phyloP scores from a whole-genome alignment of 345 rosid genomes.

The Cardiospermum halicacabum region DNA sequence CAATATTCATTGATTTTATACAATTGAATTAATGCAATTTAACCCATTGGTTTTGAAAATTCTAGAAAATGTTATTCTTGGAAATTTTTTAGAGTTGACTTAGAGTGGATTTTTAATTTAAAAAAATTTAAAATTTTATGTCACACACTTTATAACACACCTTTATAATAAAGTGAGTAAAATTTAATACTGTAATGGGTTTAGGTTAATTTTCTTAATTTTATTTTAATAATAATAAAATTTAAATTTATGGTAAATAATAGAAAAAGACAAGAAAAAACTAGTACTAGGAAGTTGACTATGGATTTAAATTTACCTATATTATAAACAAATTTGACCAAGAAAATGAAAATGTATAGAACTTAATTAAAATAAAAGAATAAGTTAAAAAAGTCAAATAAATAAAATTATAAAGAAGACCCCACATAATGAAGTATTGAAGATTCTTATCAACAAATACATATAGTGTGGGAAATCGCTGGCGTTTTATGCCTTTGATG shows the following conservation, averaged over 20 bases:
- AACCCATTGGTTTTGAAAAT: too few species aligned
- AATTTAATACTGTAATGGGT: too few species aligned
- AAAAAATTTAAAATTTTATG: too few species aligned
- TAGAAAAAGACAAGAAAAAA: background rate
- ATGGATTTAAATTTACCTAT: background rate
- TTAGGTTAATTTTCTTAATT: too few species aligned
- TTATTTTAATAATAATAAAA: too few species aligned
- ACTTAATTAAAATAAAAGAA: background rate
- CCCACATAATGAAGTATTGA: conserved; percentile 8
- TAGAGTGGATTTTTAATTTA: background rate
- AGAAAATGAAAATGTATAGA: background rate
- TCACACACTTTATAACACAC: too few species aligned
- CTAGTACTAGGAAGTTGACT: background rate
- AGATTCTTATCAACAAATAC: background rate
- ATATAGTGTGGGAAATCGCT: background rate
- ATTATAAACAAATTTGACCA: background rate
- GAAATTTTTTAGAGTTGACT: too few species aligned
- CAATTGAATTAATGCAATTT: too few species aligned
- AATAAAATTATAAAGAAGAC: background rate
- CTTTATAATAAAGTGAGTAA: too few species aligned
- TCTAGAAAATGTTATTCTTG: too few species aligned
- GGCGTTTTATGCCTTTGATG: conserved; percentile 7
- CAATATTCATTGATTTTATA: too few species aligned
- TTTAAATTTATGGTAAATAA: too few species aligned
- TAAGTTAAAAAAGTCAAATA: background rate